These are phyloP conservation scores for Hypholoma fasciculare DNA, from an alignment of 768 basidiomycete genomes.

Conservation along the genomic window DNA sequence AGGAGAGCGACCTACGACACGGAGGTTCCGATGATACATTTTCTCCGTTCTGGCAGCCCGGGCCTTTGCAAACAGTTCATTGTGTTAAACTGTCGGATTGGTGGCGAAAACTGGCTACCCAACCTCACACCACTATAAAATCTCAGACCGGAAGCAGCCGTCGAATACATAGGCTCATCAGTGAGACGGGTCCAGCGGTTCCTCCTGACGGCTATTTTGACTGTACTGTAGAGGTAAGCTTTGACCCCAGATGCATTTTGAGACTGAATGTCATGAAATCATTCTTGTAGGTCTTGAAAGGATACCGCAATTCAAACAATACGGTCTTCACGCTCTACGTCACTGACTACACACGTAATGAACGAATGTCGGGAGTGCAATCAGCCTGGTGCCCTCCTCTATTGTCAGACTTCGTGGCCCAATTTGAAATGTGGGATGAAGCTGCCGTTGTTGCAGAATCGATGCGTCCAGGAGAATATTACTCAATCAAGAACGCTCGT, in stretches of 20 bases:
- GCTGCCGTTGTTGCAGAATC: conserved; percentile 40
- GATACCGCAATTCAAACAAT: conserved; percentile 32
- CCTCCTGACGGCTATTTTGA: conserved; percentile 56
- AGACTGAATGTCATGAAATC: neutral
- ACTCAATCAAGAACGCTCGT: conserved; percentile 52
- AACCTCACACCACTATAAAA: conserved; percentile 11
- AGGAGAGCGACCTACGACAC: conserved; percentile 29
- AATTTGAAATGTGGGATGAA: conserved; percentile 59
- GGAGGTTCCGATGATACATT: conserved; percentile 38
- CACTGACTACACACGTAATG: conserved; percentile 63
- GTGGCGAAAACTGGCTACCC: conserved; percentile 42
- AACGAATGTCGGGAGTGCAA: conserved; percentile 28
- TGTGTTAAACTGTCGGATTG: conserved; percentile 47
- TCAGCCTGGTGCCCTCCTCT: conserved; percentile 47
- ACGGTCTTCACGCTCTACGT: conserved; percentile 51
- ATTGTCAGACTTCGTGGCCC: conserved; percentile 46
- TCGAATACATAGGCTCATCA: conserved; percentile 49
- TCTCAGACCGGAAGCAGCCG: neutral
- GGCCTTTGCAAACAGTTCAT: conserved; percentile 38
- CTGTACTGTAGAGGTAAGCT: conserved; percentile 59
- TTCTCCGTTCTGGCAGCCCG: conserved; percentile 46
- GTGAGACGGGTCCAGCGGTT: conserved; percentile 46
- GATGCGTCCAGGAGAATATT: conserved; percentile 53
- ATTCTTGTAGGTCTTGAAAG: conserved; percentile 46
- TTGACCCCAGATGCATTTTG: neutral